Conservation (phyloP, 768 basidiomycete species). For the Collybia nuda region DNA sequence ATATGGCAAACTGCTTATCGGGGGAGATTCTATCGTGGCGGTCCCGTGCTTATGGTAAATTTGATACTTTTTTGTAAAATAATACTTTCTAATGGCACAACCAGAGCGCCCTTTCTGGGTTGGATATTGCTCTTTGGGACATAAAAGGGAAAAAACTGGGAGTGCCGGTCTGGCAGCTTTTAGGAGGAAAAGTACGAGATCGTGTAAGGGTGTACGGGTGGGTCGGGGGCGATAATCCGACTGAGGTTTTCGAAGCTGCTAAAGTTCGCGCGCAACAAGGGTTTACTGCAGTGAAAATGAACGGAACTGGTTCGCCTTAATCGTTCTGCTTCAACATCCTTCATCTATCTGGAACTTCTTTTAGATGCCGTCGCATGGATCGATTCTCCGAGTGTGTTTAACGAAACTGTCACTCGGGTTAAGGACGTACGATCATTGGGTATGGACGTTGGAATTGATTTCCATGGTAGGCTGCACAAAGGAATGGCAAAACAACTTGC, state of each 20-base stretch:
- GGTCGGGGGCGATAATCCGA: slow-evolving; percentile 56
- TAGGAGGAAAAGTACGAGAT: slow-evolving; percentile 70
- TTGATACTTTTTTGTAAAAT: slow-evolving; percentile 3
- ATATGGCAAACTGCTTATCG: slow-evolving; percentile 70
- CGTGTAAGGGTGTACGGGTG: slow-evolving; percentile 58
- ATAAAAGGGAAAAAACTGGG: slow-evolving; percentile 79
- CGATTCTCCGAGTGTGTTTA: slow-evolving; percentile 54
- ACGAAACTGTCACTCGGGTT: slow-evolving; percentile 52
- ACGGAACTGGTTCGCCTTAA: slow-evolving; percentile 47
- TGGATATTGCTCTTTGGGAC: slow-evolving; percentile 76
- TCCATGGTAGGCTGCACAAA: slow-evolving; percentile 70
- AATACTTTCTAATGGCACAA: background rate
- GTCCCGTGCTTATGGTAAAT: slow-evolving; percentile 65
- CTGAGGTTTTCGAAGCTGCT: slow-evolving; percentile 53
- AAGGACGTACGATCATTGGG: slow-evolving; percentile 50
- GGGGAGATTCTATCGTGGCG: slow-evolving; percentile 72
- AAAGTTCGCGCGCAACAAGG: slow-evolving; percentile 55
- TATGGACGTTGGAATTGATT: slow-evolving; percentile 67
- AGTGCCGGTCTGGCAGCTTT: slow-evolving; percentile 61
- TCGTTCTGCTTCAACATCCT: background rate
- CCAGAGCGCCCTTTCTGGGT: slow-evolving; percentile 53
- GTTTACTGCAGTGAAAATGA: slow-evolving; percentile 75
- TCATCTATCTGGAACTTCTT: background rate
- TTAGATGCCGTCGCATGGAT: slow-evolving; percentile 50
- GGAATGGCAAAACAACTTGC: slow-evolving; percentile 71